Conservation (phyloP, 2,329 filamentous ascomycete species). For the Hirsutella thompsonii region DNA sequence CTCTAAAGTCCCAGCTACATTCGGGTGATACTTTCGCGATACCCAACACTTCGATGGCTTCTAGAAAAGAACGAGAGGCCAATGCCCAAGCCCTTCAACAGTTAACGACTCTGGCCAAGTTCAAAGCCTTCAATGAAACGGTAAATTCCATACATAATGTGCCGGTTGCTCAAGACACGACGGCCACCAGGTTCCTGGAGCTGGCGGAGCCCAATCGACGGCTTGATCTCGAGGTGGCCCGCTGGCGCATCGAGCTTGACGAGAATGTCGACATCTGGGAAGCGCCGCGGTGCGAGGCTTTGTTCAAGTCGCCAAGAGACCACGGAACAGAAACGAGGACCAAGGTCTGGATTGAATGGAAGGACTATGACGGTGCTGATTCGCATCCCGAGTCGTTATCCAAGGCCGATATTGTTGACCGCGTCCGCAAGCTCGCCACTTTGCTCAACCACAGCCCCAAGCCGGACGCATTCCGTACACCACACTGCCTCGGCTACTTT, state of each 20-base stretch:
- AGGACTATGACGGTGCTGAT: conserved; percentile 28
- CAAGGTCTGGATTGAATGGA: conserved; percentile 37
- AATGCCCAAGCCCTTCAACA: conserved; percentile 26
- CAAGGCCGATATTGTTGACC: conserved; percentile 27
- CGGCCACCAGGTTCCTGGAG: conserved; percentile 23
- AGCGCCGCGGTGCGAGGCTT: conserved; percentile 25
- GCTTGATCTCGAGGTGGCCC: conserved; percentile 20
- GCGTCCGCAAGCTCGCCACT: conserved; percentile 32
- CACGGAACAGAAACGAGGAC: conserved; percentile 15
- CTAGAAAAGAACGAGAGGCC: conserved; percentile 20
- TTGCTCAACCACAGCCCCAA: conserved; percentile 33
- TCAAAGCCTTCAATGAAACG: conserved; percentile 37
- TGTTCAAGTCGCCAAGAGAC: conserved; percentile 16
- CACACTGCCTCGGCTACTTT: conserved; percentile 37
- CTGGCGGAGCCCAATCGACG: conserved; percentile 20
- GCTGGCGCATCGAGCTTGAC: conserved; percentile 20
- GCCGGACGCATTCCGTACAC: conserved; percentile 34
- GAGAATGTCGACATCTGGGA: conserved; percentile 18
- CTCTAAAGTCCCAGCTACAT: conserved; percentile 29
- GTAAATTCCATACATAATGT: conserved; percentile 22
- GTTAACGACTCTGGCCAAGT: conserved; percentile 31
- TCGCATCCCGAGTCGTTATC: conserved; percentile 22
- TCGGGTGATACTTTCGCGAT: conserved; percentile 6
- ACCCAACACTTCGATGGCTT: conserved; percentile 15
- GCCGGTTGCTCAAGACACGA: conserved; percentile 19